These are phyloP conservation scores for Fusarium ramigenum DNA, from an alignment of 2,329 filamentous ascomycete genomes.

Conservation along the genomic window DNA sequence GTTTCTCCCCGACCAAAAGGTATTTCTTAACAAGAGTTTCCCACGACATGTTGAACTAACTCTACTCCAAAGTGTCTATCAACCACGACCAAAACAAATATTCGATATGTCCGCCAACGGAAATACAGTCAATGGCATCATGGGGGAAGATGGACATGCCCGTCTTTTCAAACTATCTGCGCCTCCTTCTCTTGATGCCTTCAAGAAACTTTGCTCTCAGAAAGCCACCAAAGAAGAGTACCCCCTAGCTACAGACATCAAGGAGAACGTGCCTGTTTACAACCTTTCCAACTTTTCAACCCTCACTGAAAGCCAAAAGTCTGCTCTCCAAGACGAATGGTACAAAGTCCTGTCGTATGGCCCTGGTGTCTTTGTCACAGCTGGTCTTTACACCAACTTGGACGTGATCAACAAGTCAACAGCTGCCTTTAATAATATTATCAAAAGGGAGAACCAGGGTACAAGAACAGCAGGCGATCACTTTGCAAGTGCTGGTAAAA, in stretches of 20 bases:
- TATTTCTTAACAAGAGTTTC: background rate
- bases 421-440: slow-evolving; percentile 58
- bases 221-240: slow-evolving; percentile 52
- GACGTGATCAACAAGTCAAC: slow-evolving; percentile 58
- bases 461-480: slow-evolving; percentile 63
- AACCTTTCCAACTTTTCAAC: slow-evolving; percentile 51
- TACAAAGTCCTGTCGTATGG: slow-evolving; percentile 65
- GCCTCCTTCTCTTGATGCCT: slow-evolving; percentile 53
- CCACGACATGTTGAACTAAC: background rate
- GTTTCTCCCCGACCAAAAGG: background rate
- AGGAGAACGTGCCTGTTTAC: slow-evolving; percentile 66
- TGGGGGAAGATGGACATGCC: slow-evolving; percentile 11
- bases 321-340: slow-evolving; percentile 67
- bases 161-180: slow-evolving; percentile 41
- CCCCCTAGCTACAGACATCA: slow-evolving; percentile 56
- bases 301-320: slow-evolving; percentile 31
- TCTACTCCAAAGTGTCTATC: background rate
- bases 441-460: slow-evolving; percentile 53
- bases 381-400: slow-evolving; percentile 58
- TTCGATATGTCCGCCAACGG: slow-evolving; percentile 7
- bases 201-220: slow-evolving; percentile 56
- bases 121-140: background rate
- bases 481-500: slow-evolving; percentile 64
- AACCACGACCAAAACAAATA: background rate
- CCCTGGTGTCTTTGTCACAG: slow-evolving; percentile 68